Percentiles rank a stretch among this genome's conserved stretches.
These are phyloP conservation scores for Blastobotrys arbuscula DNA, from an alignment of 1,139 yeast species.

Conservation along the genomic window DNA sequence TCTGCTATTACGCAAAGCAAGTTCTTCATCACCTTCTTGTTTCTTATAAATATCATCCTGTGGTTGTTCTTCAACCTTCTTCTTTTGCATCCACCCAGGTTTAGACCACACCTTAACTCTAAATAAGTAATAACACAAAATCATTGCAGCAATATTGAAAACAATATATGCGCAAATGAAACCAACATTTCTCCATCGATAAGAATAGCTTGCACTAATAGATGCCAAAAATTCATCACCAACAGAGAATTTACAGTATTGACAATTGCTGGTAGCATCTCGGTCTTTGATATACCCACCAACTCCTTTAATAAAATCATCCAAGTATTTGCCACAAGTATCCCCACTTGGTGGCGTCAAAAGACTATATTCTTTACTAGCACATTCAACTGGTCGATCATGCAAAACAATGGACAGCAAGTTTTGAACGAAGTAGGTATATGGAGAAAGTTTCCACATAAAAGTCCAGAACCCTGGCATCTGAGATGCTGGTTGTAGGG, in stretches of 20 bases:
- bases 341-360: constrained; percentile 49
- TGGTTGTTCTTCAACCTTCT: constrained; percentile 12
- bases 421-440: constrained; percentile 49
- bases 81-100: constrained; percentile 15
- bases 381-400: constrained; percentile 41
- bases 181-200: constrained; percentile 65
- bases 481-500: constrained; percentile 41
- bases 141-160: constrained; percentile 49
- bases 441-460: constrained; percentile 52
- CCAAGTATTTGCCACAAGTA: constrained; percentile 43
- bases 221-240: constrained; percentile 42
- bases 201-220: constrained; percentile 37
- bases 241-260: constrained; percentile 43
- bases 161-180: constrained; percentile 50
- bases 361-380: constrained; percentile 40
- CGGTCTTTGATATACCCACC: constrained; percentile 43
- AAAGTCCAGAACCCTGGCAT: constrained; percentile 55
- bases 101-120: constrained; percentile 28
- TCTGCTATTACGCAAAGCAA: constrained; percentile 1
- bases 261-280: constrained; percentile 40
- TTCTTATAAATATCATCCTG: constrained; percentile 16
- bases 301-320: constrained; percentile 33
- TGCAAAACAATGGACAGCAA: constrained; percentile 44
- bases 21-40: constrained; percentile 20
- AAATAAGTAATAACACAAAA: constrained; percentile 39